Conservation (phyloP, 768 basidiomycete species). For the Lentinula sp. region DNA sequence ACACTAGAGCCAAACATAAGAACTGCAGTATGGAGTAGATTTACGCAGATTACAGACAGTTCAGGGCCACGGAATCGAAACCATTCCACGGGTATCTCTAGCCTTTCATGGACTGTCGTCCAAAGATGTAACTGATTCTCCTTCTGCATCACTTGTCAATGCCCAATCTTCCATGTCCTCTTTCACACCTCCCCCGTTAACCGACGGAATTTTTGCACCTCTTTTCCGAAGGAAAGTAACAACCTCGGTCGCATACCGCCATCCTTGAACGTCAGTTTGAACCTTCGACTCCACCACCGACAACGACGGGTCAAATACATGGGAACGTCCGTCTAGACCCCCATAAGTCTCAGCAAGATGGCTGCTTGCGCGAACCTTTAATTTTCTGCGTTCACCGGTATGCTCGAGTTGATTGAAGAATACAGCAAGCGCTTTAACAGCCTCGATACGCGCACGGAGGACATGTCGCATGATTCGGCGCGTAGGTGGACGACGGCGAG, state of each 20-base stretch:
- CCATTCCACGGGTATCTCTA: no score
- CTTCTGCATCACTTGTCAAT: constrained; percentile 57
- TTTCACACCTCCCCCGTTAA: constrained; percentile 21
- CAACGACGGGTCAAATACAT: background rate
- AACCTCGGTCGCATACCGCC: constrained; percentile 68
- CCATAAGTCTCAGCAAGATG: constrained; percentile 48
- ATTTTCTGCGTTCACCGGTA: constrained; percentile 30
- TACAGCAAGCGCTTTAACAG: constrained; percentile 65
- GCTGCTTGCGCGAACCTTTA: constrained; percentile 28
- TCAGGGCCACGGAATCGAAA: no score
- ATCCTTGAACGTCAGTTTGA: constrained; percentile 27
- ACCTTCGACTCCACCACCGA: background rate
- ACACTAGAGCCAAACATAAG: no score
- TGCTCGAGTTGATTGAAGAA: constrained; percentile 64
- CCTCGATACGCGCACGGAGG: constrained; percentile 78
- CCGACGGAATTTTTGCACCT: constrained; percentile 67
- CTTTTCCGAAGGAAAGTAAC: constrained; percentile 58
- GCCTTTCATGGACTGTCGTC: constrained; percentile 11
- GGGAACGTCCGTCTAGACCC: constrained; percentile 19
- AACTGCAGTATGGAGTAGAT: no score
- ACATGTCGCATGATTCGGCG: constrained; percentile 87
- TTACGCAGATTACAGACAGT: no score
- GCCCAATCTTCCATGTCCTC: constrained; percentile 67
- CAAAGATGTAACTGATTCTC: constrained; percentile 9
- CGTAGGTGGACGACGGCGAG: constrained; percentile 56